Evolutionary conservation across 495 filamentous ascomycete species (phyloP).

Genomic region (Achaetomiella virescens): DNA sequence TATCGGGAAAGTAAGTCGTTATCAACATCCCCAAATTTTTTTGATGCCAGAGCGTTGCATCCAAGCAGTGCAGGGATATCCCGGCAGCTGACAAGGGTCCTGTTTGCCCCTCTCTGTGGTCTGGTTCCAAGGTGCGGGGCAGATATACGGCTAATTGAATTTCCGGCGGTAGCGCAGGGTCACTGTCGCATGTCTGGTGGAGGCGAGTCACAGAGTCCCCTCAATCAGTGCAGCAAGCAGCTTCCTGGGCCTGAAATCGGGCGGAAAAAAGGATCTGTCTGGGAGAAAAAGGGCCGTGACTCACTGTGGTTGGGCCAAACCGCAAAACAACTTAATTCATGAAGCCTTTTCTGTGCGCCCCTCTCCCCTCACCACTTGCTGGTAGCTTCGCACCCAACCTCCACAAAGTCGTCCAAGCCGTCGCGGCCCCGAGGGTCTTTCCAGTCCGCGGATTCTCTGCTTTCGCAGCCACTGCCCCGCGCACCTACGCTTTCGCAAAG

Average conservation of each 20-base stretch:
- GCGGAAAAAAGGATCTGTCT: conserved; percentile 12
- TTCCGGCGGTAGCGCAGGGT: conserved; percentile 7
- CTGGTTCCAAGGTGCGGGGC: conserved; percentile 15
- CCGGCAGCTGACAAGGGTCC: conserved; percentile 3
- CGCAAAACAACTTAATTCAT: conserved; percentile 17
- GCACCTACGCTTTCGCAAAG: conserved; percentile 3
- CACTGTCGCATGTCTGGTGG: neutral
- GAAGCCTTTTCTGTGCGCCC: conserved; percentile 18
- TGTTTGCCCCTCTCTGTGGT: conserved; percentile 12
- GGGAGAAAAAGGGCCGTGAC: conserved; percentile 19
- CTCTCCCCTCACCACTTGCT: conserved; percentile 22
- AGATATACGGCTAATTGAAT: conserved; percentile 24
- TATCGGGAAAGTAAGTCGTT: neutral
- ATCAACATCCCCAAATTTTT: conserved; percentile 9
- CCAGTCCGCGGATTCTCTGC: conserved; percentile 6
- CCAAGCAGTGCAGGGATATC: conserved; percentile 15
- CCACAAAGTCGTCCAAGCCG: conserved; percentile 2
- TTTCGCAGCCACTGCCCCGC: conserved; percentile 20
- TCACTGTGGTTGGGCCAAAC: conserved; percentile 24
- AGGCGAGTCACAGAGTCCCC: conserved; percentile 1
- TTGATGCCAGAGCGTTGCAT: neutral
- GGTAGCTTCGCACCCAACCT: conserved; percentile 18
- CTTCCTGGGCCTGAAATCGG: conserved; percentile 11
- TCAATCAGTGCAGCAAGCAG: conserved; percentile 9
- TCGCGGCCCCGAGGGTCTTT: conserved; percentile 12